Evolutionary conservation across 1,139 yeast species (phyloP).

Genomic region (Hansenula sp.): DNA sequence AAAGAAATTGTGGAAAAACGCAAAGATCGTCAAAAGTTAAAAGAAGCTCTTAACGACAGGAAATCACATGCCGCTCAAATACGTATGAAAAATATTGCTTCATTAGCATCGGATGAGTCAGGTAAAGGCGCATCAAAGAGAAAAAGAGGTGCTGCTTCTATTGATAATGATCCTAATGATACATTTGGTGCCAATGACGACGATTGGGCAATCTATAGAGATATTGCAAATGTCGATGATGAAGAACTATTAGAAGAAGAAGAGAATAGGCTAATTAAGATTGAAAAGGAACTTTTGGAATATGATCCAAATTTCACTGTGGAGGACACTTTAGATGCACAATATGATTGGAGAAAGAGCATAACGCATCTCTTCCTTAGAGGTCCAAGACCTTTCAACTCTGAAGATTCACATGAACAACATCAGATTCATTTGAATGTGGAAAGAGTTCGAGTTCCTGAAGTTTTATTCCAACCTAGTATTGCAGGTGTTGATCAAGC

Average conservation of each 20-base stretch:
- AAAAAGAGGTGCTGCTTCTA: constrained; percentile 57
- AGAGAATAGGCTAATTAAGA: constrained; percentile 49
- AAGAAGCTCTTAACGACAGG: constrained; percentile 80
- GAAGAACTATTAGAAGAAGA: constrained; percentile 76
- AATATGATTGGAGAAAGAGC: constrained; percentile 82
- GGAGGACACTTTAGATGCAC: constrained; percentile 81
- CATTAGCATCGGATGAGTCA: constrained; percentile 72
- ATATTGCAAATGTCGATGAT: constrained; percentile 70
- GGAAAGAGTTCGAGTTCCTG: constrained; percentile 91
- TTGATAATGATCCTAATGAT: constrained; percentile 89
- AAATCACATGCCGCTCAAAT: constrained; percentile 90
- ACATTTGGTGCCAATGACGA: constrained; percentile 95
- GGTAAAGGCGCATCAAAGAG: constrained; percentile 33
- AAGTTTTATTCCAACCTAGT: constrained; percentile 87
- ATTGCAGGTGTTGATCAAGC: constrained; percentile 97
- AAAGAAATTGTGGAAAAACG: constrained; percentile 51
- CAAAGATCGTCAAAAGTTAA: constrained; percentile 66
- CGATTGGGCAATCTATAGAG: constrained; percentile 91
- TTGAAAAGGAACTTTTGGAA: constrained; percentile 75
- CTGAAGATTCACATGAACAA: constrained; percentile 62
- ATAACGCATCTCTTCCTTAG: constrained; percentile 78
- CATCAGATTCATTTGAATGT: constrained; percentile 89
- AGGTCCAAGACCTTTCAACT: constrained; percentile 78
- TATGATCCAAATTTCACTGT: constrained; percentile 81
- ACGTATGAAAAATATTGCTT: constrained; percentile 89